phyloP scores from a whole-genome alignment of 129 eudicot genomes.

The Calendula officinalis region DNA sequence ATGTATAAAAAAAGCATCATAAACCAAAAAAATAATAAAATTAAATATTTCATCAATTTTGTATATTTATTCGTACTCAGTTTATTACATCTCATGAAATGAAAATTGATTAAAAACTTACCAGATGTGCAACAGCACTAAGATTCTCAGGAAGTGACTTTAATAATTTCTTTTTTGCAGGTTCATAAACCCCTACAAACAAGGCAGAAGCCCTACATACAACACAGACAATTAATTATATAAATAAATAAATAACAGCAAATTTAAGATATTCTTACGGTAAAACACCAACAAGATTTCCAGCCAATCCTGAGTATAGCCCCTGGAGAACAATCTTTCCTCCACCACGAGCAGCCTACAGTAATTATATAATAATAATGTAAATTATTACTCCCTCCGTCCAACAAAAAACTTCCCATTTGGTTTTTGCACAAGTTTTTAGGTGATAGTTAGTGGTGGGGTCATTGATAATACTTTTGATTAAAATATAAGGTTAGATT shows the following conservation, averaged over 20 bases:
- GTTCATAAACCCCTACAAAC: constrained; percentile 91
- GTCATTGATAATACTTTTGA: too few species aligned
- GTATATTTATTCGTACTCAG: neutral
- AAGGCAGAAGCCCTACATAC: constrained; percentile 83
- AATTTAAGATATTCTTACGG: constrained; percentile 56
- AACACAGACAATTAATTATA: neutral
- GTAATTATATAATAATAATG: constrained; percentile 13
- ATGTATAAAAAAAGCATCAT: constrained; percentile 16
- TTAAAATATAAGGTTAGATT: too few species aligned
- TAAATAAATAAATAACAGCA: neutral
- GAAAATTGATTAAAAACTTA: constrained; percentile 27
- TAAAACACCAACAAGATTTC: constrained; percentile 93
- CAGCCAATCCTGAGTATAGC: constrained; percentile 91
- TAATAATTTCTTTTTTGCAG: constrained; percentile 81
- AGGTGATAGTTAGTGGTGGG: too few species aligned
- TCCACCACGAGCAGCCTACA: constrained; percentile 94
- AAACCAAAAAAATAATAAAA: neutral
- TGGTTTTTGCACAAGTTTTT: too few species aligned
- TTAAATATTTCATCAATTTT: constrained; percentile 1
- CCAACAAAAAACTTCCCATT: too few species aligned
- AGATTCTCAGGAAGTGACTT: constrained; percentile 78
- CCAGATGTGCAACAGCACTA: constrained; percentile 93
- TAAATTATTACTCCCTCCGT: too few species aligned
- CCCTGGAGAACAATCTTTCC: constrained; percentile 83
- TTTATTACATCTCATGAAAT: constrained; percentile 11